Base-by-base conservation (phyloP, 148 eudicot genomes). In the Cornus controversa region DNA sequence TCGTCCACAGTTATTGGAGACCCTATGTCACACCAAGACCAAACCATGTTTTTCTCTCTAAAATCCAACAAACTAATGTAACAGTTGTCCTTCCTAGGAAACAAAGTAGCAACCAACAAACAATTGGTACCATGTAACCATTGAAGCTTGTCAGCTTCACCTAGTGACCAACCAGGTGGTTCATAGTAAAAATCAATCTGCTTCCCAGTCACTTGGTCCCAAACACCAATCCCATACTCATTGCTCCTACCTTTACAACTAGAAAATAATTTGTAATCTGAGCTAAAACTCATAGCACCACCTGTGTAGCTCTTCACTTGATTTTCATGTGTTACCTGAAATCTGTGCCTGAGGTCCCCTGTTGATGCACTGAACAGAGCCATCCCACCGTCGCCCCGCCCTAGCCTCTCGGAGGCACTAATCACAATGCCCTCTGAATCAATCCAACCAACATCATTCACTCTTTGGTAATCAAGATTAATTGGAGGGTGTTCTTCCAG, bases 231-330 rank as follows among this genome's bases (percentile, higher is more conserved):
- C 2, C 98, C 98, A 40, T 95, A 93, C 66, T 93, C 97, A 28
- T 95, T 90, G 79, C 94, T 93, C 76, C 97, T 80, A 0, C 98
- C 97, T 78, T 91, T 93, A 69, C 98, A 95, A 70, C 98, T 91
- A 9, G 94, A 86, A 69, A 86, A 95, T 11, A 95, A 82, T 72
- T 85, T 87, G 50, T 76, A 63, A 74, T 83, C 84, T 4, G 85
- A 62, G 47, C 73, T 81, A 25, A 88, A 83, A 14, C 90, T 80
- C 78, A 95, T 37, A 0, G 98, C 98, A 2, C 98, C 98, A 1
- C 91, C 98, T 0, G 97, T 95, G 74, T 86, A 95, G 80, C 93
- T 90, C 88, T 95, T 95, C 67, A 79, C 73, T 37, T 84, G 91
- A 80, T 75, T 73, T 0, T 85, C 94, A 76, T 95, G 97, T 22